Conservation (phyloP, 352 stramenopile genomes). For the Pythium catenulatum region DNA sequence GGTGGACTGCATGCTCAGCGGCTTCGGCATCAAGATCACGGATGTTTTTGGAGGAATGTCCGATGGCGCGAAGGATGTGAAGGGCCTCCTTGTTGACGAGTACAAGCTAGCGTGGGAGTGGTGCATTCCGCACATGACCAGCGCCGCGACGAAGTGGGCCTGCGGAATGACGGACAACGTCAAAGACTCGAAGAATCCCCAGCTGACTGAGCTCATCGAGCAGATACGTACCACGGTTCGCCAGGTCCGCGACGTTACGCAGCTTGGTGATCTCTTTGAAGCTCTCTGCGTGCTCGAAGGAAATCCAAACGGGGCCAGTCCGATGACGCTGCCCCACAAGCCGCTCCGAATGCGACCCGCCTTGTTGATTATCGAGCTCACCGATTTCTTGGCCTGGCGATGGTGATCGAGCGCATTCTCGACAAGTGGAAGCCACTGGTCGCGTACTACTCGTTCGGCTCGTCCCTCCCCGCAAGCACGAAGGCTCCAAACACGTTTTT, state of each 20-base stretch:
- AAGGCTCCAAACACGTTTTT: slow-evolving; percentile 4
- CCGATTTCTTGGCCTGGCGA: slow-evolving; percentile 6
- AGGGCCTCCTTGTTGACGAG: not conserved
- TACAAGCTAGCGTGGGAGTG: not conserved
- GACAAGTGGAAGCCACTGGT: slow-evolving; percentile 6
- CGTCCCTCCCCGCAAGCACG: not conserved
- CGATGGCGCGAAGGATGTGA: not conserved
- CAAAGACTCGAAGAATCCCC: slow-evolving; percentile 19
- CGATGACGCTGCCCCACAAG: no score
- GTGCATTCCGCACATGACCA: slow-evolving; percentile 7
- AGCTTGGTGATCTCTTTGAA: not conserved
- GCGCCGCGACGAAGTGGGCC: not conserved
- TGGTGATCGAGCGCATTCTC: not conserved
- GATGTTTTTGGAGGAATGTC: not conserved
- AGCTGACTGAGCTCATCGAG: not conserved
- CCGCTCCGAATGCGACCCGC: not conserved
- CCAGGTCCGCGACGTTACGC: not conserved
- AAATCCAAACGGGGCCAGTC: no score
- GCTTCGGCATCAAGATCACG: not conserved
- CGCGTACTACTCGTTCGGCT: not conserved
- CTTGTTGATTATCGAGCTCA: slow-evolving; percentile 26
- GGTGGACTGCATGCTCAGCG: not conserved
- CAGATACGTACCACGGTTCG: not conserved
- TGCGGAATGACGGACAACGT: not conserved
- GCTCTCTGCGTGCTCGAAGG: slow-evolving; percentile 3